Evolutionary conservation across 306 rosid species (phyloP), one percentile per base, ranked within the genome.

Genomic region (Quercus agrifolia): DNA sequence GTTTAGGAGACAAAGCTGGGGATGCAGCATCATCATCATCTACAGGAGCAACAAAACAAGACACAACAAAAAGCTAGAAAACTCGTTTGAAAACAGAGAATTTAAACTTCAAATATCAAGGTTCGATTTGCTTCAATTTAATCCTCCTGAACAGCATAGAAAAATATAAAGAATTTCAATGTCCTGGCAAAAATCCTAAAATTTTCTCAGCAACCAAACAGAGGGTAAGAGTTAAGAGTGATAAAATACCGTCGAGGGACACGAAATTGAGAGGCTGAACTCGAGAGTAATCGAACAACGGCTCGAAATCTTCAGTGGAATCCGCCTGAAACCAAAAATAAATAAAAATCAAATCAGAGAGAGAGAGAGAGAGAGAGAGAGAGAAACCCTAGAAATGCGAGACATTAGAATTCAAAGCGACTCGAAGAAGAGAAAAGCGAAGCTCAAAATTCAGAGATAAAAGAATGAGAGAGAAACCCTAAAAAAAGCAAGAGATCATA

Each of bases 211-310:
- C 31, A n/a, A 76, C 55, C 27, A 58, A 64, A 64, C 62, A 79
- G 35, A 66, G 33, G 6, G 7, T 19, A 19, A 67, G 4, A 33
- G 49, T 31, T 19, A 9, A 67, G 1, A 35, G 51, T 33, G 27
- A 76, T 18, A 46, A 13, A 4, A 21, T 61, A 94, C 94, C 92
- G 13, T 94, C 97, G 51, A 91, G 82, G 71, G 61, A 55, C 0
- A 82, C 66, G 76, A 83, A 33, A 63, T 72, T 76, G 72, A 2
- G 14, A 67, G 94, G 97, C 79, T 94, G 98, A 38, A 94, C 93
- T 35, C 98, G 94, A 5, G 82, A 83, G 83, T 94, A 92, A 72
- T 94, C 97, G 85, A 92, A 94, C 84, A 94, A 87, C 56, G 97
- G 97, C 64, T 94, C 97, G 9, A 94, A 67, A 67, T 94, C 97